phyloP scores from a whole-genome alignment of 495 filamentous ascomycete genomes.

The Cercophora scortea region DNA sequence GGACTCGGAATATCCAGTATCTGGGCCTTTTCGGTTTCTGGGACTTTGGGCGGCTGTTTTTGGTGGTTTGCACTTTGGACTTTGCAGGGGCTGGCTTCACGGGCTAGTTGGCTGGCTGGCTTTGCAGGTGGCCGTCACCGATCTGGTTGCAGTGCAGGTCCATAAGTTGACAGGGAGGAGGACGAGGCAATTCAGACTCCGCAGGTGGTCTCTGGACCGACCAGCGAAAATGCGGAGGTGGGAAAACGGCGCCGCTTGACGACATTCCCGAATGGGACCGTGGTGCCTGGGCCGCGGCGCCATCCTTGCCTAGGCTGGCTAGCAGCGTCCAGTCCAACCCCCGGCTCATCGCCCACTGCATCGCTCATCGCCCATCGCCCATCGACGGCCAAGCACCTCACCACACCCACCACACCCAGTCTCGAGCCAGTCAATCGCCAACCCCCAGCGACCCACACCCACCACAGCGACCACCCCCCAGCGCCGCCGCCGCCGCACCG shows the following conservation, averaged over 20 bases:
- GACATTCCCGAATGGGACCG: slow-evolving; percentile 26
- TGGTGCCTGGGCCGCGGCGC: slow-evolving; percentile 17
- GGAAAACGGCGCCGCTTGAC: slow-evolving; percentile 22
- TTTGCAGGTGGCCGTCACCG: slow-evolving; percentile 14
- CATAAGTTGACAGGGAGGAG: slow-evolving; percentile 5
- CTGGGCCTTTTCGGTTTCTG: too few species aligned
- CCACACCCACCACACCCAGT: too few species aligned
- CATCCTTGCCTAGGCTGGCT: slow-evolving; percentile 1
- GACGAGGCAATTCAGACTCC: slow-evolving; percentile 3
- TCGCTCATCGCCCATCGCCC: too few species aligned
- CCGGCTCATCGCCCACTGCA: background rate
- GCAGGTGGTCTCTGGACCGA: slow-evolving; percentile 1
- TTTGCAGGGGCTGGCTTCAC: background rate
- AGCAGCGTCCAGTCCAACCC: background rate
- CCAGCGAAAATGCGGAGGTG: slow-evolving; percentile 20
- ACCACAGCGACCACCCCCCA: background rate
- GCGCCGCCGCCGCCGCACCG: background rate
- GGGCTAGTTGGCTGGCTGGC: too few species aligned
- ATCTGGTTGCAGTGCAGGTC: slow-evolving; percentile 18
- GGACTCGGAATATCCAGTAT: too few species aligned
- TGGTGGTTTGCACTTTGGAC: too few species aligned
- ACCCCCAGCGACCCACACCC: background rate
- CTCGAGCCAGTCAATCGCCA: too few species aligned
- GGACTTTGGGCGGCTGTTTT: too few species aligned
- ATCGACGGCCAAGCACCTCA: too few species aligned